Evolutionary conservation across 2,329 filamentous ascomycete genomes (phyloP).

Genomic region (Cercospora sesami): DNA sequence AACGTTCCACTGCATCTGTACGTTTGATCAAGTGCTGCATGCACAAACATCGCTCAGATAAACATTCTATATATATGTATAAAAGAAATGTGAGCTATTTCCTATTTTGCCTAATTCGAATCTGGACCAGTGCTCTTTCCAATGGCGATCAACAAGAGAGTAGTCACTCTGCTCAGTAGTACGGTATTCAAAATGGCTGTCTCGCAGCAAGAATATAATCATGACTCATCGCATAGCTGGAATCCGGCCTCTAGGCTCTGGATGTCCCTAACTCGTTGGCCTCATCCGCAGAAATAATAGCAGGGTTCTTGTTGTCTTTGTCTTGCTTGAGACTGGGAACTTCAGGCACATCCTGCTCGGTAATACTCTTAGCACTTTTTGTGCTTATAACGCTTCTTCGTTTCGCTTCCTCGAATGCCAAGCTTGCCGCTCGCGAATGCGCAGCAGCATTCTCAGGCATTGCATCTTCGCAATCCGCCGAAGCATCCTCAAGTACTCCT

Average conservation of each 20-base stretch:
- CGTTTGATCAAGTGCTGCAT: neutral
- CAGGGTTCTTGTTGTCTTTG: neutral
- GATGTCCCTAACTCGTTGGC: neutral
- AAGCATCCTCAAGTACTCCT: constrained; percentile 32
- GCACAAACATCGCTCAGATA: neutral
- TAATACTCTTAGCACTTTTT: neutral
- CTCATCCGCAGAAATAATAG: neutral
- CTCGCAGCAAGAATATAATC: neutral
- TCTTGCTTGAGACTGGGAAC: neutral
- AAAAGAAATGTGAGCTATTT: neutral
- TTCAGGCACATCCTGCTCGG: neutral
- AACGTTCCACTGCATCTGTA: neutral
- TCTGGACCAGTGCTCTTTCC: neutral
- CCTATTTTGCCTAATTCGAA: neutral
- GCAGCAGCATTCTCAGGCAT: constrained; percentile 16
- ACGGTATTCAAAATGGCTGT: neutral
- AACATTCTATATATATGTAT: neutral
- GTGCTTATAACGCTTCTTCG: neutral
- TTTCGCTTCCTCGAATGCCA: constrained; percentile 10
- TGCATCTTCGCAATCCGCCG: constrained; percentile 8
- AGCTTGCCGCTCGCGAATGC: constrained; percentile 15
- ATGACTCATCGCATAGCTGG: neutral
- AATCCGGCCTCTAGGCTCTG: neutral
- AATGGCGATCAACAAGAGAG: neutral
- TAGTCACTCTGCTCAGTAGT: neutral